Evolutionary conservation across 192 early-diverging fungal genomes (phyloP).

Genomic region (Podila minutissima): DNA sequence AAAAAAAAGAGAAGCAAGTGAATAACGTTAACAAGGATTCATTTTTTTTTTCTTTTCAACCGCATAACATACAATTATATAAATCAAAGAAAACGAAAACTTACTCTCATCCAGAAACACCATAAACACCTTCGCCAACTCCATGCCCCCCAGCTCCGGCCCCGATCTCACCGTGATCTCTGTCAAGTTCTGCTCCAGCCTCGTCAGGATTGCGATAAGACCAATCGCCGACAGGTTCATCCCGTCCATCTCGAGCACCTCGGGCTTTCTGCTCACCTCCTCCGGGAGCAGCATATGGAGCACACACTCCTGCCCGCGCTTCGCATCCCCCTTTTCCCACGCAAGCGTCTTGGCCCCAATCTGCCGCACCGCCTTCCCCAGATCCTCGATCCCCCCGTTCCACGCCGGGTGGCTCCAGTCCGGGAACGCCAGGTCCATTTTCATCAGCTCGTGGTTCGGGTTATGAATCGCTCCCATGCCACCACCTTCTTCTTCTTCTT

Average conservation of each 20-base stretch:
- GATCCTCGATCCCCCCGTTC: neutral
- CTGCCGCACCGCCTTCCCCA: neutral
- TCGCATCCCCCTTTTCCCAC: neutral
- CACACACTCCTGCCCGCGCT: neutral
- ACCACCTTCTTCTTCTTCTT: too few relatives aligned
- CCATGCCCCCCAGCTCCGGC: neutral
- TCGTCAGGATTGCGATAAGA: neutral
- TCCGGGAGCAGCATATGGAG: neutral
- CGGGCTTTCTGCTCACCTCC: neutral
- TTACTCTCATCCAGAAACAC: neutral
- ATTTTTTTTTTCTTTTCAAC: too few relatives aligned
- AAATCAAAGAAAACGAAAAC: too few relatives aligned
- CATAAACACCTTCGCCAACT: neutral
- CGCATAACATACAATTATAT: too few relatives aligned
- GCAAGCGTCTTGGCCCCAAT: neutral
- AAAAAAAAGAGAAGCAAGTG: too few relatives aligned
- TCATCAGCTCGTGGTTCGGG: neutral
- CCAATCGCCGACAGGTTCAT: neutral
- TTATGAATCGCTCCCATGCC: neutral
- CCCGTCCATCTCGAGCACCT: neutral
- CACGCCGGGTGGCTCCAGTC: conserved; percentile 1
- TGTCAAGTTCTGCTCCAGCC: neutral
- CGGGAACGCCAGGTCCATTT: neutral
- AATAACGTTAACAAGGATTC: too few relatives aligned
- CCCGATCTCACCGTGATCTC: neutral